Base-by-base conservation (phyloP, 345 rosid genomes). In the Eucalyptus marginata region DNA sequence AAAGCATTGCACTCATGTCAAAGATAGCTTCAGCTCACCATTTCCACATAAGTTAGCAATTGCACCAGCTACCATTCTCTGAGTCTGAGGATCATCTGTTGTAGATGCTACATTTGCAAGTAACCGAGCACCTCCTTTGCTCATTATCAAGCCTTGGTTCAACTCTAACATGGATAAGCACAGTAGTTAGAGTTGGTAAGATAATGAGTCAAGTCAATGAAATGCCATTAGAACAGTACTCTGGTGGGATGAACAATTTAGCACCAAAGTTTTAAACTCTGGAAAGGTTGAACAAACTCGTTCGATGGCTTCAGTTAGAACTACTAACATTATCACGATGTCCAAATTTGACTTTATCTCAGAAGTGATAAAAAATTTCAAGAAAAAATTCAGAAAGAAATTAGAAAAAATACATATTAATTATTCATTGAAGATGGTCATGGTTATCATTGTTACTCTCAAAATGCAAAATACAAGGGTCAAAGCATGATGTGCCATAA, bases 51-150 rank as follows among this genome's bases (percentile, higher is more conserved):
- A 91, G 91, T 96, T 97, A 86, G 98, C 99, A 76, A 96, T 94
- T 85, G 97, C 99, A 90, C 99, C 99, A 66, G 99, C 98, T 88
- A 96, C 98, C 99, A 97, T 97, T 93, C 98, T 94, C 49, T 96
- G 95, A 90, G 97, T 96, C 89, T 96, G 99, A 40, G 96, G 94
- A 87, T 97, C 99, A 84, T 96, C 97, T 88, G 99, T 96, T 92
- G 91, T 94, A 33, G 92, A 92, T 91, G 96, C 97, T 87, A 93
- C 93, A 89, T 94, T 94, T 66, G 97, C 97, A 87, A 96, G 93
- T 40, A 97, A 93, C 90, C 91, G 94, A 59, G 95, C 97, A 87
- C 99, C 99, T 91, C 97, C 96, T 95, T 92, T 96, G 92, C 97
- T 94, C 97, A 97, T 95, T 86, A 97, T 96, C 85, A 95, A 87